Base-by-base conservation (phyloP, 169 alveolate species). In the Babesia microti region DNA sequence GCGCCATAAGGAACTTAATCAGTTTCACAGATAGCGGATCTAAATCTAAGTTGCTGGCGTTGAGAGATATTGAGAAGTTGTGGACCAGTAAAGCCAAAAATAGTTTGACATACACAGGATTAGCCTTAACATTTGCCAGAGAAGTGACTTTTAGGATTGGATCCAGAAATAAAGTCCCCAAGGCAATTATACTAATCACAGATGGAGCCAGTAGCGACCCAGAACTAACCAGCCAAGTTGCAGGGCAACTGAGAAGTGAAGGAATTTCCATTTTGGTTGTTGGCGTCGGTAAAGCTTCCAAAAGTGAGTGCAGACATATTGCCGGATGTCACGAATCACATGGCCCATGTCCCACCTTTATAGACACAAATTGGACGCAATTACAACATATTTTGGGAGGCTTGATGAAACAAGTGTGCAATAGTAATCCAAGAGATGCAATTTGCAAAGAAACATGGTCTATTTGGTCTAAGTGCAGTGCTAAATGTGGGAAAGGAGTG, bases 231-330 rank as follows among this genome's bases (percentile, higher is more conserved):
- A 34, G 66, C 2, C 70, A 65, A 44, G 57, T 28, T 0, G 59
- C 76, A 0, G 68, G 70, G 18, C n/a, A 45, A 50, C 42, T 65
- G 22, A 50, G 70, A 28, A 63, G 55, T 6, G 70, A 45, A 1
- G 76, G 76, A 6, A 70, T 65, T n/a, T 46, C 65, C 12, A 32
- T 65, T 5, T n/a, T 65, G 40, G 76, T 65, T 6, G 55, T 65
- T 22, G 76, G 76, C 6, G 76, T 65, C 14, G 72, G 72, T 0
- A 12, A 53, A 5, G 63, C 37, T 4, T 54, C n/a, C 19, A 32
- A 39, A 14, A 6, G 1, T 9, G 76, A 65, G 55, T 65, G 76
- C 49, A 51, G 69, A 15, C 50, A 55, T 0, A 37, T 65, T 2
- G 76, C 39, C 17, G 76, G 76, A 4, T 65, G 76, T 41, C 41